Conservation (phyloP, 805 yeast species). For the Kockiozyma suomiensis region DNA sequence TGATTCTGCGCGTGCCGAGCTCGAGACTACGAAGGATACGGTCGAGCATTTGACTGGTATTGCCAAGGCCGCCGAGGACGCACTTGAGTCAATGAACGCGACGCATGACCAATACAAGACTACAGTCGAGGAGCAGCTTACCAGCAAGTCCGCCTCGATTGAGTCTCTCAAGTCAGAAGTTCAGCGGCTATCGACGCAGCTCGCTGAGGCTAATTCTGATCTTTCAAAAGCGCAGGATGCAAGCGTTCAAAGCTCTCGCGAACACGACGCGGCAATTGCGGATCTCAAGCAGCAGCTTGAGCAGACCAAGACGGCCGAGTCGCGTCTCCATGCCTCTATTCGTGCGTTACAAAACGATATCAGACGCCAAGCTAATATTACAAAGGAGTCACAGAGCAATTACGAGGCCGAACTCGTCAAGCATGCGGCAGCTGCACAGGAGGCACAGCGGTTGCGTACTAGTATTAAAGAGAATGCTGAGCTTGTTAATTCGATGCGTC, state of each 20-base stretch:
- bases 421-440: conserved; percentile 55
- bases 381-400: conserved; percentile 54
- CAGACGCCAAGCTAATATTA: conserved; percentile 51
- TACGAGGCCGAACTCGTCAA: conserved; percentile 59
- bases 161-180: conserved; percentile 27
- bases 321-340: conserved; percentile 41
- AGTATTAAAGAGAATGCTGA: conserved; percentile 43
- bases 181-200: conserved; percentile 35
- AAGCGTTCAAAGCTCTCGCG: conserved; percentile 12
- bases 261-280: conserved; percentile 38
- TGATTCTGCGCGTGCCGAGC: conserved; percentile 55
- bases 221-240: conserved; percentile 37
- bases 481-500: conserved; percentile 36
- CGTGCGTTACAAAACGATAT: conserved; percentile 44
- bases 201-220: conserved; percentile 35
- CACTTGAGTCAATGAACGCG: conserved; percentile 56
- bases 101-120: conserved; percentile 54
- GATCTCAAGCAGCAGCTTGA: conserved; percentile 36
- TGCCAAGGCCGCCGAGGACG: conserved; percentile 66
- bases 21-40: conserved; percentile 59
- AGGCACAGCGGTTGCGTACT: conserved; percentile 47
- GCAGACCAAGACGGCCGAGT: conserved; percentile 38
- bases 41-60: conserved; percentile 64
- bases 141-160: conserved; percentile 19
- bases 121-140: conserved; percentile 25